A percentile compares a stretch with the other conserved stretches of the same genome.
phyloP scores from a whole-genome alignment of 345 rosid species.

The Geranium brycei region DNA sequence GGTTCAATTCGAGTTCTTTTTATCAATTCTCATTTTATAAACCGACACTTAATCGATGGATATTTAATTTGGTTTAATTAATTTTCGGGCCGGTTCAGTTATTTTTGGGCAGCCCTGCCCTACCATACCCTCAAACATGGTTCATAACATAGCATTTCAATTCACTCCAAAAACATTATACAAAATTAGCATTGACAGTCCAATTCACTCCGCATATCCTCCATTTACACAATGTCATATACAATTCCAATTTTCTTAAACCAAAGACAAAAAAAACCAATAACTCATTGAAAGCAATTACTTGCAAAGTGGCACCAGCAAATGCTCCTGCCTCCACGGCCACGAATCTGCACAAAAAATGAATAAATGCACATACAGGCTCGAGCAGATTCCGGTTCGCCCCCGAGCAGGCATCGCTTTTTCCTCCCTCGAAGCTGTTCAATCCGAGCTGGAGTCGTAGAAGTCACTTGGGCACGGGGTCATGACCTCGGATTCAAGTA shows the following conservation, averaged over 20 bases:
- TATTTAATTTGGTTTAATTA: too few species aligned
- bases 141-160: too few species aligned
- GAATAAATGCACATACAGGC: slow-evolving; percentile 15
- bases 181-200: slow-evolving; percentile 5
- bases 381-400: slow-evolving; percentile 17
- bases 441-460: slow-evolving; percentile 83
- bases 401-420: not conserved
- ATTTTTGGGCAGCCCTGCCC: too few species aligned
- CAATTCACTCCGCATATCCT: not conserved
- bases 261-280: slow-evolving; percentile 3
- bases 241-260: slow-evolving; percentile 18
- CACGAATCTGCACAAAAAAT: slow-evolving; percentile 30
- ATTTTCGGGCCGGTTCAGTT: too few species aligned
- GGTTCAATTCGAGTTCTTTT: too few species aligned
- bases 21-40: too few species aligned
- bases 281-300: slow-evolving; percentile 6
- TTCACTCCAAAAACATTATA: not conserved
- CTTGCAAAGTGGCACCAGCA: not conserved
- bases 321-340: slow-evolving; percentile 1
- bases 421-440: slow-evolving; percentile 13
- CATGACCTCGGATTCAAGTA: slow-evolving; percentile 93
- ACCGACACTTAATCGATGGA: too few species aligned
- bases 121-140: too few species aligned
- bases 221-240: slow-evolving; percentile 30
- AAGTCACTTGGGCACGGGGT: slow-evolving; percentile 98